Evolutionary conservation across 2,329 filamentous ascomycete species (phyloP).

Genomic region (Fusarium sulawesiense): DNA sequence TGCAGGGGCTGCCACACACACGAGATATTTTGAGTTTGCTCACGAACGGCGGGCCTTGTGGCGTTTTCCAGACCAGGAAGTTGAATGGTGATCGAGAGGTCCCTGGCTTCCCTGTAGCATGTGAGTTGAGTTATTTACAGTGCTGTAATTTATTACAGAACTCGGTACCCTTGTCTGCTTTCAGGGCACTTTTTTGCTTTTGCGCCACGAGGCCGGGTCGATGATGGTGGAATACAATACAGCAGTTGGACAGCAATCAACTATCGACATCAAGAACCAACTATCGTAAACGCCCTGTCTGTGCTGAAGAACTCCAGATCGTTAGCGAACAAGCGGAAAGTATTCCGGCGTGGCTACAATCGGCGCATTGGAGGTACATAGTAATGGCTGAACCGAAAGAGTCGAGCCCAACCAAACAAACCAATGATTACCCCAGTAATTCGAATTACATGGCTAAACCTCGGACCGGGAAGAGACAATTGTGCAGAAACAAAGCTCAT

Average conservation of each 20-base stretch:
- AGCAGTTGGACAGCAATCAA: background rate
- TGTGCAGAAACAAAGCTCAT: constrained; percentile 20
- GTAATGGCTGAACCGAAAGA: background rate
- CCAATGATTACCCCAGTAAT: constrained; percentile 8
- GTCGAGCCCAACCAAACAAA: background rate
- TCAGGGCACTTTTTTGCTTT: background rate
- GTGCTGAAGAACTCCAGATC: constrained; percentile 12
- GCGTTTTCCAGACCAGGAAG: constrained; percentile 35
- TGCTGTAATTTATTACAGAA: background rate
- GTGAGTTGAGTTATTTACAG: constrained; percentile 31
- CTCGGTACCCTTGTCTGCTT: constrained; percentile 3
- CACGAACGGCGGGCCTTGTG: constrained; percentile 42
- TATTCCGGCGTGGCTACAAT: constrained; percentile 34
- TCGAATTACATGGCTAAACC: constrained; percentile 32
- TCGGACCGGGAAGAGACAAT: constrained; percentile 11
- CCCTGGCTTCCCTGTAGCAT: constrained; percentile 12
- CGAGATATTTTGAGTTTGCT: constrained; percentile 30
- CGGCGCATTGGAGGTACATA: constrained; percentile 18
- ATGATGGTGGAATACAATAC: background rate
- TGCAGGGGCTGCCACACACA: constrained; percentile 42
- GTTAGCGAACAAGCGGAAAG: constrained; percentile 23
- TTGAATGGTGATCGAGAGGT: constrained; percentile 19
- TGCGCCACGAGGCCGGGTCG: constrained; percentile 10
- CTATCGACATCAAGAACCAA: background rate
- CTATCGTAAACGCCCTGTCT: background rate